Evolutionary conservation across 176 grass and related monocot genomes (phyloP), one percentile per base, ranked within the genome.

Genomic region (Ensete glaucum): DNA sequence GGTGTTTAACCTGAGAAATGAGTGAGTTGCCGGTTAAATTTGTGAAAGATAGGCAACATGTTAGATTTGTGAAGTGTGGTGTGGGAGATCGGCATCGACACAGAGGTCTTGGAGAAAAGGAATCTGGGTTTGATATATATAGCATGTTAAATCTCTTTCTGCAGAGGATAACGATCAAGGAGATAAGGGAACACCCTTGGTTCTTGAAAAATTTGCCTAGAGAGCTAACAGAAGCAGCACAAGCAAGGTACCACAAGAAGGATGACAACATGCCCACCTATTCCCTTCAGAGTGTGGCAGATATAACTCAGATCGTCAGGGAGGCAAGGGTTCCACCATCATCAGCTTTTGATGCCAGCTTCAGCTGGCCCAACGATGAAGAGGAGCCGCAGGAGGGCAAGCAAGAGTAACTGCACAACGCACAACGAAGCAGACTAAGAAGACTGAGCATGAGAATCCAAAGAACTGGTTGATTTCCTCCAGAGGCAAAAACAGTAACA

Each of bases 141-240:
- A 43, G 5, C 34, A 43, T 43, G 34, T 43, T 43, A 43, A 43
- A 43, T 43, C 34, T 24, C 71, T 16, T 77, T 50, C 48, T 74
- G 48, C 86, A 96, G 92, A 96, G 88, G 85, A 89, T 96, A 81
- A 85, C 92, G 9, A 89, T 96, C 11, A 86, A 86, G 74, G 92
- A 96, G 76, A 96, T 91, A 68, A 91, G 88, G 74, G 91, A 96
- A 73, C 92, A 96, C 74, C 89, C 89, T 50, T 96, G 92, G 92
- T 96, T 96, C 75, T 74, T 96, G 48, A 96, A 96, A 80, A 96
- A 96, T 75, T 81, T 96, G 74, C 92, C 92, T 59, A 83, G 88
- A 58, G 92, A 91, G 83, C 80, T 96, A 50, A 91, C 84, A 49
- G 92, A 96, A 81, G 62, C 73, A 19, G 88, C 7, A 2, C 92